phyloP scores from a whole-genome alignment of 495 filamentous ascomycete species.

The Schizothecium vesticola region DNA sequence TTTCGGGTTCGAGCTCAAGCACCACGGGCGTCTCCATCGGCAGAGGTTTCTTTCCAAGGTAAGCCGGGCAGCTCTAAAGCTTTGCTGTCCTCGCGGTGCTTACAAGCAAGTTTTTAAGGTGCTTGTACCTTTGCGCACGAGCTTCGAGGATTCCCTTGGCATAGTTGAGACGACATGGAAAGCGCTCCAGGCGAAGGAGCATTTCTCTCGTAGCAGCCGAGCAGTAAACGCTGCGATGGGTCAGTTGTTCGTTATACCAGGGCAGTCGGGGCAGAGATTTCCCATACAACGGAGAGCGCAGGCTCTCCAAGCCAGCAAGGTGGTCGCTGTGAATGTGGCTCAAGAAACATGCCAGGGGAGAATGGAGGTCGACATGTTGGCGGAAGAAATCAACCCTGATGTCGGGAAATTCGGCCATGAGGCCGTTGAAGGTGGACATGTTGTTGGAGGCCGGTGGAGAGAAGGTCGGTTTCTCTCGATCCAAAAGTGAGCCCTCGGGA shows the following conservation, averaged over 20 bases:
- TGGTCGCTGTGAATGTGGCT: slow-evolving; percentile 95
- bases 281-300: slow-evolving; percentile 62
- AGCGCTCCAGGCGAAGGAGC: slow-evolving; percentile 68
- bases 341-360: slow-evolving; percentile 81
- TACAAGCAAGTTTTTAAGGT: slow-evolving; percentile 64
- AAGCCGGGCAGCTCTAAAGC: not conserved
- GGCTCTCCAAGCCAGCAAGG: slow-evolving; percentile 72
- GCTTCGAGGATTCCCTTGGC: slow-evolving; percentile 70
- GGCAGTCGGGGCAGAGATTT: not conserved
- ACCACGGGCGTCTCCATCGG: slow-evolving; percentile 76
- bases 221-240: slow-evolving; percentile 64
- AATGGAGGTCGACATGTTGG: slow-evolving; percentile 42
- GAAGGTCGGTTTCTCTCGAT: not conserved
- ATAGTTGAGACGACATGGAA: slow-evolving; percentile 73
- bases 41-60: slow-evolving; percentile 58
- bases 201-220: slow-evolving; percentile 79
- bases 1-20: slow-evolving; percentile 66
- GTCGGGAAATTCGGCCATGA: slow-evolving; percentile 57
- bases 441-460: not conserved
- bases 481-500: not conserved
- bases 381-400: slow-evolving; percentile 87
- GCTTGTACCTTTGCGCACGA: slow-evolving; percentile 62
- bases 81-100: slow-evolving; percentile 8
- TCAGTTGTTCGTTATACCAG: not conserved
- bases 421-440: slow-evolving; percentile 39